Evolutionary conservation across 2,329 filamentous ascomycete species (phyloP).

Genomic region (Pseudocercospora macadamiae): DNA sequence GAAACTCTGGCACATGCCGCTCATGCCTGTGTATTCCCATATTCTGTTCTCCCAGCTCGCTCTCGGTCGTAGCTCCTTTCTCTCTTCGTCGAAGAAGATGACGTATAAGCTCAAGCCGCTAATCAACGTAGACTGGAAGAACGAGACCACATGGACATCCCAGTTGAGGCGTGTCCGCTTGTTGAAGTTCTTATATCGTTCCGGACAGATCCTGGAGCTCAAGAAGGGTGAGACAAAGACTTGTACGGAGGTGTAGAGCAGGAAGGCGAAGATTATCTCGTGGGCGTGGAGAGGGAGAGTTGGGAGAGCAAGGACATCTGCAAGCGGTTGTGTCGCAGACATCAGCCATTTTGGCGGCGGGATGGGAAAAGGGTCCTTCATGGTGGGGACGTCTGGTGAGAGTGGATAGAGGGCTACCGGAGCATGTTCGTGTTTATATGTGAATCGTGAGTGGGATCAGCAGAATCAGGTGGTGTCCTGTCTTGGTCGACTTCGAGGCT

Average conservation of each 20-base stretch:
- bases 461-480: conserved; percentile 6
- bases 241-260: conserved; percentile 71
- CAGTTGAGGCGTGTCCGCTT: conserved; percentile 72
- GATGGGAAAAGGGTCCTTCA: conserved; percentile 73
- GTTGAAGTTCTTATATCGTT: conserved; percentile 65
- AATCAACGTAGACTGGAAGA: conserved; percentile 75
- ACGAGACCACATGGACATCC: conserved; percentile 85
- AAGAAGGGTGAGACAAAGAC: conserved; percentile 68
- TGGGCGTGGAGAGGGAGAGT: conserved; percentile 77
- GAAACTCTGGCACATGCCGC: conserved; percentile 74
- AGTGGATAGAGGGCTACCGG: conserved; percentile 15
- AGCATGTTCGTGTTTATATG: conserved; percentile 15
- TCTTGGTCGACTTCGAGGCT: neutral
- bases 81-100: conserved; percentile 69
- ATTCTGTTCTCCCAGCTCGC: conserved; percentile 68
- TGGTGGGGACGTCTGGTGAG: conserved; percentile 42
- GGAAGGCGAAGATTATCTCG: conserved; percentile 69
- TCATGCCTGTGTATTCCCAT: conserved; percentile 75
- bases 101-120: conserved; percentile 74
- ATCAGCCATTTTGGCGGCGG: conserved; percentile 61
- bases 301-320: conserved; percentile 63
- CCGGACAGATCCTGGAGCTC: conserved; percentile 64
- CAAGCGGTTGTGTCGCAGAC: conserved; percentile 63
- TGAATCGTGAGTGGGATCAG: neutral
- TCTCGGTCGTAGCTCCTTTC: conserved; percentile 46